Evolutionary conservation across 2,329 filamentous ascomycete species (phyloP), one percentile per base, ranked within the genome.

Genomic region (Aspergillus uvarum): DNA sequence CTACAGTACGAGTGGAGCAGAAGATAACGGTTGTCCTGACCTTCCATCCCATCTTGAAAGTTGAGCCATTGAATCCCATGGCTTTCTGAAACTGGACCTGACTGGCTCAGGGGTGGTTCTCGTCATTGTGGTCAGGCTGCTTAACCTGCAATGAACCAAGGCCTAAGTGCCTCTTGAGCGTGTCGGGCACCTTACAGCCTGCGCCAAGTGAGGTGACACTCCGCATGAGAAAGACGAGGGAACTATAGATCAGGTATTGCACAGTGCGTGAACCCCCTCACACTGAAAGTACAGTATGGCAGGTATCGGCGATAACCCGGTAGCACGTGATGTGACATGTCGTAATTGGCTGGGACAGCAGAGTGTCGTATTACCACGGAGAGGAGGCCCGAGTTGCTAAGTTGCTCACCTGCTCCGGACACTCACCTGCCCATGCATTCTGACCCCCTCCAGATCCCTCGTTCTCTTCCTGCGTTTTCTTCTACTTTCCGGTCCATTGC

Each of bases 281-380:
- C 32, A 35, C 38, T 42, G 14, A 11, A 19, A 11, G 32, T 6
- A 51, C n/a, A 31, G 26, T 16, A 31, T 49, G 55, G 57, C 53
- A 58, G 51, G 5, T 12, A 16, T 29, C 52, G n/a, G 38, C 47
- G 19, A 54, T 26, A 12, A 49, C 32, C 21, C 7, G 54, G 12
- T 12, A 22, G 32, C 59, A 62, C 60, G 60, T 62, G 60, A 62
- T 47, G 47, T 10, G 16, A 53, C 26, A 62, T 62, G 60, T 57
- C 60, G 60, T 62, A 62, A 61, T 56, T 21, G n/a, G 32, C 50
- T 49, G 35, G 47, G 38, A n/a, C 26, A n/a, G 35, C 22, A 14
- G 22, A 42, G 35, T 14, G 14, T 53, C 22, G 32, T 29, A 53
- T 22, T 44, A 19, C 35, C 51, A 44, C 16, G 16, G 12, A 51